Base-by-base conservation (phyloP, 768 basidiomycete genomes). In the Tricholoma sp. region DNA sequence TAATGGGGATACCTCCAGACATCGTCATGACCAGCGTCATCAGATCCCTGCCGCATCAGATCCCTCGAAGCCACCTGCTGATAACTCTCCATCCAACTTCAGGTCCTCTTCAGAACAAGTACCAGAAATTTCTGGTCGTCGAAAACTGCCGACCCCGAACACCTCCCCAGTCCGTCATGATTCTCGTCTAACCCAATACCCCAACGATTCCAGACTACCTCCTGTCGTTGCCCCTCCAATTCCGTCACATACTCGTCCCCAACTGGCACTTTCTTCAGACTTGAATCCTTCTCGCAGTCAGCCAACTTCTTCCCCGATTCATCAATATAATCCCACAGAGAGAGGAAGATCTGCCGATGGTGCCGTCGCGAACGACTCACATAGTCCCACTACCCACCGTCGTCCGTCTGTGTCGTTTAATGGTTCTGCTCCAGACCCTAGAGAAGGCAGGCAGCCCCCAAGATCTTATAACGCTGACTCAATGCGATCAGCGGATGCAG, bases 21-120 rank as follows among this genome's bases (percentile, higher is more conserved):
- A 50, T 14, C 29, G 32, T 14, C 18, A n/a, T 7, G 47, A 47
- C 24, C 55, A 29, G 9, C 22, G 47, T 50, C 18, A 31, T 50
- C 47, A 47, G 14, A 27, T 18, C 46, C 16, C 46, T 27, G 14
- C 27, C n/a, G 47, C 29, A n/a, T 5, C 47, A 50, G 11, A 50
- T 31, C 27, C 27, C n/a, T 50, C 12, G 7, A 45, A 18, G 39
- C 50, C 58, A 16, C 46, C 24, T 52, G 24, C 34, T 47, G 18
- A 45, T 56, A 54, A 27, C 14, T 34, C 49, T 16, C 27, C 45
- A 22, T 24, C 53, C 35, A 34, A 56, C 7, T 41, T 45, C 32
- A 35, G 51, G 18, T 37, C 35, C n/a, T 24, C 50, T n/a, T 54
- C 55, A 7, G 57, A 59, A 27, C 50, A 58, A n/a, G 2, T 27